Base-by-base conservation (phyloP, 768 basidiomycete genomes). In the Megacollybia marginata region DNA sequence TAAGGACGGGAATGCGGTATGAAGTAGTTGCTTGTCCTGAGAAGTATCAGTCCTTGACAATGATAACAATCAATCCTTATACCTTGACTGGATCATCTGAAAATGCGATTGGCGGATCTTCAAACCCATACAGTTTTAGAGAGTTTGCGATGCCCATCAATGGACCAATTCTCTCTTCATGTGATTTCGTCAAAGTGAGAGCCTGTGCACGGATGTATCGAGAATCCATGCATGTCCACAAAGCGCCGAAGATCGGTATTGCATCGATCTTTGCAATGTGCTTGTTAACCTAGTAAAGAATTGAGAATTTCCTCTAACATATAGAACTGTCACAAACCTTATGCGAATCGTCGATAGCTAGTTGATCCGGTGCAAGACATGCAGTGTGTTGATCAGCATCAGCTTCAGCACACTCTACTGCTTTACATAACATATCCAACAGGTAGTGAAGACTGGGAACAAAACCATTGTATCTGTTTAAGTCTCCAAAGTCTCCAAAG, bases 201-300 rank as follows among this genome's bases (percentile, higher is more conserved):
- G 50, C 52, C 34, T 63, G 62, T 1, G 53, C 47, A 8, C 52
- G 44, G 10, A 63, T 63, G 20, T 53, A 61, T 0, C 32, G 28
- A 8, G 52, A 46, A 34, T 48, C 44, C 62, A 63, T 60, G 52
- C 56, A 62, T 15, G 61, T 61, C 59, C 59, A 62, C 20, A 62
- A 28, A 8, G 60, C 59, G 23, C 46, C 1, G 18, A 40, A 40
- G 5, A 40, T 40, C 5, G 54, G 50, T 18, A 60, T 51, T 13
- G 56, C 56, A 19, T 60, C 50, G 11, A 54, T 20, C 23, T 58
- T 62, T 2, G 57, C 58, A 36, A 62, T 59, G 34, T 62, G 61
- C 28, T 60, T 62, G 35, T 57, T 59, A 18, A 62, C 44, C 61
- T 62, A 44, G 23, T 33, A 34, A 32, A 40, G 38, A 40, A 40